These are phyloP conservation scores for Corymbia maculata DNA, from an alignment of 345 rosid species.

Conservation along the genomic window DNA sequence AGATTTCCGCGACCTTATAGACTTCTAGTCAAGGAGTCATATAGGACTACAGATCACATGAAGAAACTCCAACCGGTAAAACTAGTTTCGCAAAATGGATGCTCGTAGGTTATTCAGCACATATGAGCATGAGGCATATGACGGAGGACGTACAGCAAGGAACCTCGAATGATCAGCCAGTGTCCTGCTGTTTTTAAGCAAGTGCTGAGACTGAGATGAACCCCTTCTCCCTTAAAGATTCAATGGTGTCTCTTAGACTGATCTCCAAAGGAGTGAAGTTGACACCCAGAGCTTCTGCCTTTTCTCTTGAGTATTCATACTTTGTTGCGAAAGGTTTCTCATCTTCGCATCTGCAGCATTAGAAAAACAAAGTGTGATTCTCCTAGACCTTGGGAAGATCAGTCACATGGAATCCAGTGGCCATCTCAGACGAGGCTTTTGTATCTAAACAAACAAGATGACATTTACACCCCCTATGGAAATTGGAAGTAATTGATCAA, in stretches of 20 bases:
- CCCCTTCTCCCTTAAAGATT: not conserved
- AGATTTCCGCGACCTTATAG: not conserved
- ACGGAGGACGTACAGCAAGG: not conserved
- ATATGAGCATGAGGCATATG: not conserved
- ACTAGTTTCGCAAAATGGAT: not conserved
- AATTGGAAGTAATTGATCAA: not conserved
- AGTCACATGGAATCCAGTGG: not conserved
- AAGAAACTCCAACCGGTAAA: not conserved
- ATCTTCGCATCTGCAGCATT: conserved; percentile 12
- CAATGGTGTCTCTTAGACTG: conserved; percentile 45
- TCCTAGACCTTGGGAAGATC: not conserved
- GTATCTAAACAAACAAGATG: not conserved
- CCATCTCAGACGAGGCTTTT: not conserved
- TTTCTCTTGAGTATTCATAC: conserved; percentile 30
- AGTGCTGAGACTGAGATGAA: not conserved
- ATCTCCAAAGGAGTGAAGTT: conserved; percentile 37
- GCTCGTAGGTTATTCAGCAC: not conserved
- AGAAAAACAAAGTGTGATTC: not conserved
- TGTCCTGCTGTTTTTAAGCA: not conserved
- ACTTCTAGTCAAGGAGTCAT: not conserved
- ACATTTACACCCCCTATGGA: not conserved
- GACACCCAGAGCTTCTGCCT: conserved; percentile 24
- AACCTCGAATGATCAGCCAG: not conserved
- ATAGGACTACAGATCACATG: not conserved
- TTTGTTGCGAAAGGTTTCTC: conserved; percentile 12